Conservation (phyloP, 805 yeast species). For the Nakazawaea wickerhamii region DNA sequence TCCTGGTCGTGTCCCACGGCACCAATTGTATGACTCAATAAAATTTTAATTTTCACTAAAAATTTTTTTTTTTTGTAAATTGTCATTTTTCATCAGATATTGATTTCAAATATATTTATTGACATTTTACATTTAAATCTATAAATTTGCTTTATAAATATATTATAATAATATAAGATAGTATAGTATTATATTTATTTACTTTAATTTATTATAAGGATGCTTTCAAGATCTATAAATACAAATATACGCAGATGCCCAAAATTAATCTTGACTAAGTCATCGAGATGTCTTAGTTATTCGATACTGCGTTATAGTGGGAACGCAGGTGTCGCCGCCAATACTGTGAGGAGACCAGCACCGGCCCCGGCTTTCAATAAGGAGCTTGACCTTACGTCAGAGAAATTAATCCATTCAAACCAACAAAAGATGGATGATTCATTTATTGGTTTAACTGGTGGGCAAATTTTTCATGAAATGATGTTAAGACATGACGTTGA, state of each 20-base stretch:
- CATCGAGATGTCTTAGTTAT: neutral
- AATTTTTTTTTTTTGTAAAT: neutral
- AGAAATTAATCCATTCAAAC: slow-evolving; percentile 18
- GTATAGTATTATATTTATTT: neutral
- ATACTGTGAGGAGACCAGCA: slow-evolving; percentile 21
- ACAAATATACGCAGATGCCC: slow-evolving; percentile 5
- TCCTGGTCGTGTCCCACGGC: too few species aligned
- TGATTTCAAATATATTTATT: too few species aligned
- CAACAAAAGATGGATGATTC: slow-evolving; percentile 61
- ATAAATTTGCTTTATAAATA: neutral
- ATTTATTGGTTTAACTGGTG: slow-evolving; percentile 94
- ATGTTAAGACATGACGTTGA: slow-evolving; percentile 95
- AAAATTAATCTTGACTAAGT: neutral
- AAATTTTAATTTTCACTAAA: too few species aligned
- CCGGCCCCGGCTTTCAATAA: slow-evolving; percentile 51
- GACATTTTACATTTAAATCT: neutral
- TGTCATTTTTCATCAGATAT: too few species aligned
- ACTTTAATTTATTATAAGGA: too few species aligned
- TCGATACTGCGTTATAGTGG: neutral
- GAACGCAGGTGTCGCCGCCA: slow-evolving; percentile 11
- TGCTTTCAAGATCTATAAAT: slow-evolving; percentile 12
- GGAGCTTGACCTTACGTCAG: slow-evolving; percentile 16
- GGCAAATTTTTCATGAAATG: slow-evolving; percentile 98
- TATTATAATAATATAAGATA: too few species aligned
- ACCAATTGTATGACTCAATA: neutral